Evolutionary conservation across 2,329 filamentous ascomycete genomes (phyloP), one percentile per base, ranked within the genome.

Genomic region (Trichoderma oligosporum): DNA sequence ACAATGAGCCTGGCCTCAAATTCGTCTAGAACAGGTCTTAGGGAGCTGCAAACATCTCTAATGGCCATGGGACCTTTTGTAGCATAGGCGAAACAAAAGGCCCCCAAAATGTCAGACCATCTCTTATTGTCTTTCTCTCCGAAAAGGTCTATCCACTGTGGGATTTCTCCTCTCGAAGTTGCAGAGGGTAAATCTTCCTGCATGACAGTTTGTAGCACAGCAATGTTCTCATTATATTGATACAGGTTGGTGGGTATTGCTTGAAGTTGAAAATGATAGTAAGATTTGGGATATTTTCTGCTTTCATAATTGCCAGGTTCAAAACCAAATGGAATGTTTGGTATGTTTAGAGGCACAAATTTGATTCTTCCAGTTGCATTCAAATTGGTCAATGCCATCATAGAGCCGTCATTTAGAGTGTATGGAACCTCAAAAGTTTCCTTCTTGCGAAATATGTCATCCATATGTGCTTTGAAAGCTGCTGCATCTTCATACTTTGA

Each of bases 81-180:
- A 1, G 85, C 83, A 31, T 88, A 70, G 27, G 81, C 74, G 60
- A 88, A 84, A 31, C 84, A 74, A 2, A 89, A 77, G 4, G 84
- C 80, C 4, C 82, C 79, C 4, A 90, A 68, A 9, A 87, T 77
- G 61, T 83, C 80, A 54, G 81, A 78, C 86, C 88, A 91, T 55
- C 84, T 78, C 0, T 74, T 71, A n/a, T 68, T 69, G 59, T 89
- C 79, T 0, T 82, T 64, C 5, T 79, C 73, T 7, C 82, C 84
- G 60, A 87, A 82, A 59, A 91, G 84, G 67, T 87, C 85, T 52
- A 83, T 81, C 88, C 88, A 92, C 52, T 89, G 79, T 0, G 88
- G 88, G 4, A 89, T 74, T 39, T 82, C 79, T 9, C 76, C 75
- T 4, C 64, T 65, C 2, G 73, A 70, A 1, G 77, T 75, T 12